phyloP scores from a whole-genome alignment of 306 rosid species.

The Trifolium subterraneum region DNA sequence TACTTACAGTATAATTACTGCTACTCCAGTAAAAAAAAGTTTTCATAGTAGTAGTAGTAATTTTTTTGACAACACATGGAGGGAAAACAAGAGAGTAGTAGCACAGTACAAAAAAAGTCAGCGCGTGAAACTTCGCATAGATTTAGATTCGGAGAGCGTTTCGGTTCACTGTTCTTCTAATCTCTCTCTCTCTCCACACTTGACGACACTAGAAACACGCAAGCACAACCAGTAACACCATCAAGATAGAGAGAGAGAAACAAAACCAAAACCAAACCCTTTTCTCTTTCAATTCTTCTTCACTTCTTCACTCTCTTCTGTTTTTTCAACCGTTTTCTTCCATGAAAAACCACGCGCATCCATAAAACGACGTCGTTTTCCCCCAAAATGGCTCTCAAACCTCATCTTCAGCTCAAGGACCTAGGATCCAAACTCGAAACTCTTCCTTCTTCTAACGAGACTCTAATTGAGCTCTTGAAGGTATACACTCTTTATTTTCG shows the following conservation, averaged over 20 bases:
- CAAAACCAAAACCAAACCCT: background rate
- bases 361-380: conserved; percentile 49
- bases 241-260: too few relatives aligned
- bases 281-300: conserved; percentile 9
- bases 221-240: background rate
- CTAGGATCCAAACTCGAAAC: conserved; percentile 87
- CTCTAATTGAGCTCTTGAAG: conserved; percentile 73
- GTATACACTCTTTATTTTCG: conserved; percentile 45
- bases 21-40: too few relatives aligned
- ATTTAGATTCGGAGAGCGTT: conserved; percentile 47
- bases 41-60: too few relatives aligned
- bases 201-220: too few relatives aligned
- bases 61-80: too few relatives aligned
- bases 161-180: conserved; percentile 61
- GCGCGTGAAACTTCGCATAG: conserved; percentile 45
- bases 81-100: too few relatives aligned
- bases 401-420: conserved; percentile 82
- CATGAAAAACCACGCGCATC: conserved; percentile 48
- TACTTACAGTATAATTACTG: too few relatives aligned
- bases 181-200: background rate
- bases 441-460: conserved; percentile 64
- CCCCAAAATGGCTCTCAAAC: conserved; percentile 64
- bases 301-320: conserved; percentile 10
- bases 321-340: conserved; percentile 19
- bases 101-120: conserved; percentile 24